Percentiles rank a stretch among this genome's conserved stretches.
These are phyloP conservation scores for Fusarium humuli DNA, from an alignment of 2,329 filamentous ascomycete genomes.

Conservation along the genomic window DNA sequence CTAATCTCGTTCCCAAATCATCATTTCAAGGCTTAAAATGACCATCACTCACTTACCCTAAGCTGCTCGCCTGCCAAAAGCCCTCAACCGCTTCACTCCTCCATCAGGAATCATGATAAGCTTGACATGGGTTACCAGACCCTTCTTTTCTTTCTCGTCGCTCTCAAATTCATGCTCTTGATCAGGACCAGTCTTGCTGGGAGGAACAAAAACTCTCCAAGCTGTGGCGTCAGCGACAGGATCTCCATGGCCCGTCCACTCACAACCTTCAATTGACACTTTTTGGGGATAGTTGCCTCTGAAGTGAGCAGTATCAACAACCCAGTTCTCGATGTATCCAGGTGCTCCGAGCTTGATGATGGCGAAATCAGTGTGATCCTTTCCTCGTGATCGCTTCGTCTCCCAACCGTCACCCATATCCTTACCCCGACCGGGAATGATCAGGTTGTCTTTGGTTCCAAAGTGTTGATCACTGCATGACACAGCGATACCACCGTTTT, in stretches of 20 bases:
- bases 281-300: conserved; percentile 86
- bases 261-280: conserved; percentile 73
- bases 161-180: conserved; percentile 75
- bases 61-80: conserved; percentile 51
- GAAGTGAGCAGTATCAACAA: conserved; percentile 87
- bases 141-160: conserved; percentile 66
- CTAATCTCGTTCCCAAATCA: conserved; percentile 11
- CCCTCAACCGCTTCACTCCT: conserved; percentile 85
- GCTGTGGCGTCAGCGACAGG: conserved; percentile 66
- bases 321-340: conserved; percentile 72
- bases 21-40: neutral
- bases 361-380: conserved; percentile 83
- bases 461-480: conserved; percentile 88
- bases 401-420: conserved; percentile 94
- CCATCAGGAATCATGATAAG: conserved; percentile 94
- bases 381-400: conserved; percentile 78
- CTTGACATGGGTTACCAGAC: conserved; percentile 83
- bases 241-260: conserved; percentile 65
- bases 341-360: conserved; percentile 78
- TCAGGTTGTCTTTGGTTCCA: conserved; percentile 81
- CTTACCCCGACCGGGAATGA: conserved; percentile 81
- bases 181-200: conserved; percentile 78
- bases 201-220: conserved; percentile 75
- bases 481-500: conserved; percentile 81
- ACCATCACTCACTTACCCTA: conserved; percentile 24